phyloP scores from a whole-genome alignment of 345 rosid species.

The Brassica cretica region DNA sequence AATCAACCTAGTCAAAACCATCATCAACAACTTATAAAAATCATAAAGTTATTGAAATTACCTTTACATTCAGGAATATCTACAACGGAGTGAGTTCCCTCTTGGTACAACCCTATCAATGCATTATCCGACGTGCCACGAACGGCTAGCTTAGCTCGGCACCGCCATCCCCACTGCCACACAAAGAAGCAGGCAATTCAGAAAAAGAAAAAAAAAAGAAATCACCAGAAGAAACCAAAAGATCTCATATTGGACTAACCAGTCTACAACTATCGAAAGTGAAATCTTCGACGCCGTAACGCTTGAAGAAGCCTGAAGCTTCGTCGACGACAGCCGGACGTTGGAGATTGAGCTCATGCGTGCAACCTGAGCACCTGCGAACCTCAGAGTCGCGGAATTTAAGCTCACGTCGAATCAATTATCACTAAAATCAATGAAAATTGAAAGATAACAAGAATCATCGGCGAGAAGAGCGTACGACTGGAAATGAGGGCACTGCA shows the following conservation, averaged over 20 bases:
- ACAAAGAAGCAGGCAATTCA: constrained; percentile 19
- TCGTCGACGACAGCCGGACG: constrained; percentile 74
- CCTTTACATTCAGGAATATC: constrained; percentile 91
- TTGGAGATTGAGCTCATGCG: constrained; percentile 81
- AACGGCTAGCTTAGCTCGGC: constrained; percentile 86
- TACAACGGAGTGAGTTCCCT: constrained; percentile 80
- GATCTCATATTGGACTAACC: constrained; percentile 38
- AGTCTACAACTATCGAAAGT: constrained; percentile 79
- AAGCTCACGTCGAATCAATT: background rate
- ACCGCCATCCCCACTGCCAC: constrained; percentile 88
- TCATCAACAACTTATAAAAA: background rate
- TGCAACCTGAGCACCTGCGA: constrained; percentile 88
- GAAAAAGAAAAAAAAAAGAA: background rate
- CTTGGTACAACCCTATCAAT: constrained; percentile 82
- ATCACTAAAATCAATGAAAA: background rate
- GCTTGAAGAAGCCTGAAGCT: constrained; percentile 65
- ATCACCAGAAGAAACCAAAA: constrained; percentile 20
- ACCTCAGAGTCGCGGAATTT: background rate
- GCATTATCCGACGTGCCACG: constrained; percentile 73
- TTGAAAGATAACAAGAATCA: background rate
- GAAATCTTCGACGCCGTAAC: constrained; percentile 71
- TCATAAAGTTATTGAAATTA: constrained; percentile 6
- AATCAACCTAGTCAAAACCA: constrained; percentile 9
- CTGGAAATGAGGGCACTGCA: constrained; percentile 81
- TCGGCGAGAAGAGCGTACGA: constrained; percentile 45